Percentiles rank a stretch among this genome's conserved stretches.
Evolutionary conservation across 2,329 filamentous ascomycete genomes (phyloP).

Genomic region (Mycocentrospora acerina): DNA sequence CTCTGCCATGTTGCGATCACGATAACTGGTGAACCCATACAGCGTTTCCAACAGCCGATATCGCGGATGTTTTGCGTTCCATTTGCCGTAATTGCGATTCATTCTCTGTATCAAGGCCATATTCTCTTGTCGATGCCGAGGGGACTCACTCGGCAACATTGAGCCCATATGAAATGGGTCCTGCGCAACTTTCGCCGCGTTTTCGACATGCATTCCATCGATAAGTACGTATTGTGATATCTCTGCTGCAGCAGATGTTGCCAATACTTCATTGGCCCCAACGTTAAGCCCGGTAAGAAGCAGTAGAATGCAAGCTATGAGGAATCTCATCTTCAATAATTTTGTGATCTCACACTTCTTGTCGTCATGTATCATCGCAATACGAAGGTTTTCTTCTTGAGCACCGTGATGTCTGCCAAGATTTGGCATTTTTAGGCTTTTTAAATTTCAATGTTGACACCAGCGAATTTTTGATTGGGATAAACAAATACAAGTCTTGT

Average conservation of each 20-base stretch:
- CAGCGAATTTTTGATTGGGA: too few relatives aligned
- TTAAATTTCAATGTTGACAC: too few relatives aligned
- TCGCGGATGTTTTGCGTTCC: constrained; percentile 17
- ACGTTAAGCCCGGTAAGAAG: background rate
- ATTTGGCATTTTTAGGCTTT: too few relatives aligned
- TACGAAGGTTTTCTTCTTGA: background rate
- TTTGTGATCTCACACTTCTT: background rate
- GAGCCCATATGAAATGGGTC: constrained; percentile 10
- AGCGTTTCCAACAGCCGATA: constrained; percentile 25
- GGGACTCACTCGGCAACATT: constrained; percentile 10
- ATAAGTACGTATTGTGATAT: too few relatives aligned
- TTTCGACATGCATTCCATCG: background rate
- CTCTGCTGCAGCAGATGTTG: background rate
- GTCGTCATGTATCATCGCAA: too few relatives aligned
- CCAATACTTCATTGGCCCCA: background rate
- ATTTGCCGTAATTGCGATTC: constrained; percentile 19
- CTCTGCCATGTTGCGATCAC: constrained; percentile 20
- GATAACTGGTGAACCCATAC: constrained; percentile 19
- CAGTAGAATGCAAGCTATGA: background rate
- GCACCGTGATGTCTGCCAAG: background rate
- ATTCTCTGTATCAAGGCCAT: constrained; percentile 21
- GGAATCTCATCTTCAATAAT: background rate
- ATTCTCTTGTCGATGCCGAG: constrained; percentile 21
- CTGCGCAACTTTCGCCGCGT: constrained; percentile 4
- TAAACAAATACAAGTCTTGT: too few relatives aligned